Evolutionary conservation across 192 early-diverging fungal genomes (phyloP).

Genomic region (Spizellomyces sp.): DNA sequence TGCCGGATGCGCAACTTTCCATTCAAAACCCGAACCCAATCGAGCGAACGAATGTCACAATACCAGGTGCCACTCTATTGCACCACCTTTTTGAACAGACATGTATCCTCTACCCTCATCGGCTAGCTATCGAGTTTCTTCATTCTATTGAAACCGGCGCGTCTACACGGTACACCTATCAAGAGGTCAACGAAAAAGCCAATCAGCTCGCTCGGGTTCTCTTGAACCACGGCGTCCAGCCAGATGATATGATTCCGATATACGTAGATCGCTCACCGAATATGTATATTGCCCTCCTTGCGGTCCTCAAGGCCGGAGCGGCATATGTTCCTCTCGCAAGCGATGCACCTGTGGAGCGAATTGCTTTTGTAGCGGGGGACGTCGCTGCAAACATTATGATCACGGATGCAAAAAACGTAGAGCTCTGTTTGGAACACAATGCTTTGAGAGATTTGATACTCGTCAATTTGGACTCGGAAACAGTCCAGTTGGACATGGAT

Average conservation of each 20-base stretch:
- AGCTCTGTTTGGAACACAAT: background rate
- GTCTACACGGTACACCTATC: slow-evolving; percentile 20
- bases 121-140: background rate
- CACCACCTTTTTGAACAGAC: slow-evolving; percentile 1
- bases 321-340: slow-evolving; percentile 40
- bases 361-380: background rate
- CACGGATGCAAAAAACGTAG: background rate
- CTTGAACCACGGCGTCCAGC: slow-evolving; percentile 19
- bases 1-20: background rate
- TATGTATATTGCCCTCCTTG: slow-evolving; percentile 24
- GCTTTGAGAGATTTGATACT: background rate
- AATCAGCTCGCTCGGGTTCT: slow-evolving; percentile 27
- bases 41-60: background rate
- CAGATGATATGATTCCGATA: slow-evolving; percentile 20
- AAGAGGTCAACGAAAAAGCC: slow-evolving; percentile 22
- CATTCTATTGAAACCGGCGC: slow-evolving; percentile 1
- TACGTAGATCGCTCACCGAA: slow-evolving; percentile 4
- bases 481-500: background rate
- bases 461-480: background rate
- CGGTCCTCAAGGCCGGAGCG: slow-evolving; percentile 38
- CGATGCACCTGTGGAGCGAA: slow-evolving; percentile 18
- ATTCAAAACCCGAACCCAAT: background rate
- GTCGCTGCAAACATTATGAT: slow-evolving; percentile 19
- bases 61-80: background rate
- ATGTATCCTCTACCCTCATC: slow-evolving; percentile 2